phyloP scores from a whole-genome alignment of 139 green algal genomes.

The Zygnema cylindricum region DNA sequence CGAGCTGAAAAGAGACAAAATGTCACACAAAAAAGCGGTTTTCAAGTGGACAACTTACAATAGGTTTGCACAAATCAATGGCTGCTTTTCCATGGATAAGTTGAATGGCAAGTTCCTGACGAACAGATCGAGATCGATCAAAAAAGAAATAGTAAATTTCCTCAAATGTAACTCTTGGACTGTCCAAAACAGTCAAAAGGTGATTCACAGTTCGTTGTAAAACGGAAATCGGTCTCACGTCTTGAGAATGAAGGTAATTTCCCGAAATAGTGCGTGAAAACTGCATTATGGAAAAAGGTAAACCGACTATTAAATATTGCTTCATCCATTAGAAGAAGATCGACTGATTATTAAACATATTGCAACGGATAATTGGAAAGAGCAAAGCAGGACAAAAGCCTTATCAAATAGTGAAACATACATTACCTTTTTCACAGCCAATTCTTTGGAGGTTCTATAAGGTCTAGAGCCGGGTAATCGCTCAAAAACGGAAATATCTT shows the following conservation, averaged over 20 bases:
- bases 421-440: constrained; percentile 15
- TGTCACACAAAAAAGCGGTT: too few relatives aligned
- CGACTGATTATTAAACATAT: not conserved
- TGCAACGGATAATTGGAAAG: not conserved
- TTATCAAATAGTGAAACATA: not conserved
- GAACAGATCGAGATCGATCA: constrained; percentile 9
- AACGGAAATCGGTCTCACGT: not conserved
- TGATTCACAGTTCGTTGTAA: not conserved
- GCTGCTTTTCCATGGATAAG: not conserved
- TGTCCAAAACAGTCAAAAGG: not conserved
- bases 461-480: not conserved
- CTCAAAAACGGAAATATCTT: constrained; percentile 13
- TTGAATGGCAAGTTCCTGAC: constrained; percentile 6
- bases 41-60: constrained; percentile 4
- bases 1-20: too few relatives aligned
- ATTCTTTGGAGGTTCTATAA: not conserved
- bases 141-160: constrained; percentile 11
- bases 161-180: not conserved
- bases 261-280: constrained; percentile 16
- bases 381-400: too few relatives aligned
- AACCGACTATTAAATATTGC: not conserved
- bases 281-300: not conserved
- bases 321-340: not conserved
- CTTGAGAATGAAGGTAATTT: not conserved
- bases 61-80: not conserved